These are phyloP conservation scores for Eimeria zaria DNA, from an alignment of 169 alveolate genomes.

Conservation along the genomic window DNA sequence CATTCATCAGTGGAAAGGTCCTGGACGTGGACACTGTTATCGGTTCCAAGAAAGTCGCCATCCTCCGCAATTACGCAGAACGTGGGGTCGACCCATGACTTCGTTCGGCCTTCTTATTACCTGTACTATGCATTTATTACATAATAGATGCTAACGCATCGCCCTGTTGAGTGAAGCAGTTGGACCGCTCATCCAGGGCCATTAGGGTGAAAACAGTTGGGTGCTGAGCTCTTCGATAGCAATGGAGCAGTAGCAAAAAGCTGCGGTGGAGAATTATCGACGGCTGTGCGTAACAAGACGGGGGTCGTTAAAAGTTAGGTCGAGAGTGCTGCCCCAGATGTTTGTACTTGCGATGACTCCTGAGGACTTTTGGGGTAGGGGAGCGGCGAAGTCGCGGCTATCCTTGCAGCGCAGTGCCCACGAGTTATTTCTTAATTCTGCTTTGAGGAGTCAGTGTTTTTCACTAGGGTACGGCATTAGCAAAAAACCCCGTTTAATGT, in stretches of 20 bases:
- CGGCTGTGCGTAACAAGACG: not conserved
- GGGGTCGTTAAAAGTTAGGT: not conserved
- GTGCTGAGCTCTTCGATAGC: not conserved
- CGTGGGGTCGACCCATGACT: conserved; percentile 75
- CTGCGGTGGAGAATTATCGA: not conserved
- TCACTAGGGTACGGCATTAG: not conserved
- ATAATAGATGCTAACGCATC: not conserved
- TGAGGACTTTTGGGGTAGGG: not conserved
- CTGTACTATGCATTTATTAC: not conserved
- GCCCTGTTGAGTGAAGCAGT: not conserved
- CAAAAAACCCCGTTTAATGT: not conserved
- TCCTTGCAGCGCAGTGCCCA: not conserved
- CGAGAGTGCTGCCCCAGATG: not conserved
- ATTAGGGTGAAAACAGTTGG: not conserved
- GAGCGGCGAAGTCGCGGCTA: not conserved
- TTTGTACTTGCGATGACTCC: not conserved
- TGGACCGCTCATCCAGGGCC: not conserved
- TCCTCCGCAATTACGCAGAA: conserved; percentile 75
- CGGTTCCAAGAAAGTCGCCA: conserved; percentile 57
- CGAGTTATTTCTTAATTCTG: not conserved
- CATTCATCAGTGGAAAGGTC: conserved; percentile 70
- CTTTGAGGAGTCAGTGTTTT: not conserved
- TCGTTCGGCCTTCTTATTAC: not conserved
- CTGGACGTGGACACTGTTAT: conserved; percentile 73
- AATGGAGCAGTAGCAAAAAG: not conserved